These are phyloP conservation scores for Phytophthora fragariae DNA, from an alignment of 352 stramenopile genomes.

Conservation along the genomic window DNA sequence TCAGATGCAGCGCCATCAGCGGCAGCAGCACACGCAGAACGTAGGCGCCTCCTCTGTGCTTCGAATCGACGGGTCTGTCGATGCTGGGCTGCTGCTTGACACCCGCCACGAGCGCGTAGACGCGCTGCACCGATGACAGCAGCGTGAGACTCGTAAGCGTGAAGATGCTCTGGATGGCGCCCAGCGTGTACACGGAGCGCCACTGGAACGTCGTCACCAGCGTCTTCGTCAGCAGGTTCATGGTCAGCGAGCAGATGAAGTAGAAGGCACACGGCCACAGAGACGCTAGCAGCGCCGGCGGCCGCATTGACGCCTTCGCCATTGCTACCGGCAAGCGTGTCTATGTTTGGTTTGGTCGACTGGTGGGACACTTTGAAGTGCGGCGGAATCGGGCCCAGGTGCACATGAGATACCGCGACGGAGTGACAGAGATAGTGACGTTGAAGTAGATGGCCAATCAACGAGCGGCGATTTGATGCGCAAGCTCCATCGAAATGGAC, in stretches of 20 bases:
- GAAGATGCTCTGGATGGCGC: conserved; percentile 70
- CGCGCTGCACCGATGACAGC: conserved; percentile 16
- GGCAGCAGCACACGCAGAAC: conserved; percentile 53
- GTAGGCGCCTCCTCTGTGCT: conserved; percentile 16
- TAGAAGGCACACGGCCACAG: conserved; percentile 77
- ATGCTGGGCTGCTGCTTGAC: conserved; percentile 7
- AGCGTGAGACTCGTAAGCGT: conserved; percentile 53
- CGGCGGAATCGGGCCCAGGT: no score
- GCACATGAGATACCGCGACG: neutral
- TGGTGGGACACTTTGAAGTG: conserved; percentile 17
- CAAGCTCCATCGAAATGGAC: neutral
- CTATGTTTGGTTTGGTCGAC: conserved; percentile 27
- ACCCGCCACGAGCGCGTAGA: neutral
- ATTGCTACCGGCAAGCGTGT: conserved; percentile 4
- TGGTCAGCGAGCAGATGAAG: conserved; percentile 69
- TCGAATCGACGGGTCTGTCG: neutral
- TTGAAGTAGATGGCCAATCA: neutral
- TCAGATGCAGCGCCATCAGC: conserved; percentile 58
- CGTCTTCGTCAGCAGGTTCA: conserved; percentile 84
- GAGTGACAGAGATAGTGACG: neutral
- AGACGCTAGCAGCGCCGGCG: conserved; percentile 31
- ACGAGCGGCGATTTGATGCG: neutral
- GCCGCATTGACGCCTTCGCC: neutral
- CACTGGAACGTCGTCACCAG: conserved; percentile 72
- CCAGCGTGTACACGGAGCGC: conserved; percentile 67